A percentile compares a stretch with the other conserved stretches of the same genome.
These are phyloP conservation scores for Mycena leptocephala DNA, from an alignment of 768 basidiomycete species.

Conservation along the genomic window DNA sequence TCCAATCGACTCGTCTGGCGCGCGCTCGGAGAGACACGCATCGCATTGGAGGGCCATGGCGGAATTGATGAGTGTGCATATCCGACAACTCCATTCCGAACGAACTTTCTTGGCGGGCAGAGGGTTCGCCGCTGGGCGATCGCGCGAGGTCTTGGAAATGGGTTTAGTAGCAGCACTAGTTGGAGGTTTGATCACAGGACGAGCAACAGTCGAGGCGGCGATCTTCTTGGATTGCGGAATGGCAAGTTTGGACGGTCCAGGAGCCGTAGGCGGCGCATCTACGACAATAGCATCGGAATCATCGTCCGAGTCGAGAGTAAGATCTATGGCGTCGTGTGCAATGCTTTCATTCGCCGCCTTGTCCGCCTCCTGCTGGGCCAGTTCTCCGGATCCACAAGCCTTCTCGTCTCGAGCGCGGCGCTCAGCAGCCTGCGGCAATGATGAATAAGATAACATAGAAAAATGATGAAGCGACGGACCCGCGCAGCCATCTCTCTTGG, in stretches of 20 bases:
- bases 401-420: conserved; percentile 82
- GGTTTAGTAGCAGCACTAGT: background rate
- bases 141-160: conserved; percentile 3
- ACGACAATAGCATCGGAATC: conserved; percentile 55
- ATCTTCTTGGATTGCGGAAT: conserved; percentile 27
- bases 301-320: conserved; percentile 60
- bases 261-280: conserved; percentile 38
- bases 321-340: conserved; percentile 72
- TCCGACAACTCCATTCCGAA: conserved; percentile 66
- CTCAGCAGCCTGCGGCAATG: conserved; percentile 83
- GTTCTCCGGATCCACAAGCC: conserved; percentile 76
- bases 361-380: conserved; percentile 73
- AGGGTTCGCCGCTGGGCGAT: conserved; percentile 18
- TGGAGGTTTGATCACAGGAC: background rate
- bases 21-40: conserved; percentile 66
- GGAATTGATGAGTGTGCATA: conserved; percentile 81
- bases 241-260: conserved; percentile 44
- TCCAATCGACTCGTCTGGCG: conserved; percentile 45
- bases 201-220: conserved; percentile 23
- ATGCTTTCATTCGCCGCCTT: conserved; percentile 82
- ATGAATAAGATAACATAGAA: conserved; percentile 5
- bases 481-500: conserved; percentile 83
- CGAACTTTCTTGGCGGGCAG: conserved; percentile 13
- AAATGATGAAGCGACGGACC: conserved; percentile 55
- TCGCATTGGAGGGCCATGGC: conserved; percentile 68